Base-by-base conservation (phyloP, 805 yeast genomes). In the Kodamaea hsintzibuensis region DNA sequence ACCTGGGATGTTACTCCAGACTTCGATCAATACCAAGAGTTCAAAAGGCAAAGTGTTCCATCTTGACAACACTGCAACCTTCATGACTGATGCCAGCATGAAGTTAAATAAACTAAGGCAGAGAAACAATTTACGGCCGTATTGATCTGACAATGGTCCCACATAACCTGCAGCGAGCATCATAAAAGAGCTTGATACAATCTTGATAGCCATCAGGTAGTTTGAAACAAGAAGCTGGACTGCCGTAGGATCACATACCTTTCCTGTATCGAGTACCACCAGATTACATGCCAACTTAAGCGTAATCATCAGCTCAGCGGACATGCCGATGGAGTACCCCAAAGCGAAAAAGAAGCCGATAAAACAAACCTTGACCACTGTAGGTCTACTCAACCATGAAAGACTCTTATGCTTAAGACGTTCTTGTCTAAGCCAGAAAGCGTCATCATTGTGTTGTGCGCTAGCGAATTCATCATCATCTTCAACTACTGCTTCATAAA, bases 341-440 rank as follows among this genome's bases (percentile, higher is more conserved):
- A 83, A 62, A 7, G 84, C 72, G 53, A 70, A 67, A 3, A 80
- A 42, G 39, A 82, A 74, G 1, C 78, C 44, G 0, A 77, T 64
- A 1, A 72, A 35, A 22, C 84, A 74, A 9, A 86, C 63, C 70
- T 82, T 72, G n/a, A 69, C 58, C 6, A 83, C 68, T 2, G 86
- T 78, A 0, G 92, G 92, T 44, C 86, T 71, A 27, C 71, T 72
- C 52, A 78, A 68, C 88, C 89, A 85, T 61, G 82, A 82, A 38
- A 71, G 66, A 2, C 60, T 39, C 47, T 51, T 51, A 27, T 47
- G 47, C 9, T 47, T 42, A 3, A 35, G 25, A 45, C 85, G 70
- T 50, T 79, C 54, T 17, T 46, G 47, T 14, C 80, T 62, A 13
- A 82, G 63, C 79, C 85, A 78, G 7, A 78, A 65, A 7, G 73